phyloP scores from a whole-genome alignment of 805 yeast genomes.

The Blastobotrys terrestris region DNA sequence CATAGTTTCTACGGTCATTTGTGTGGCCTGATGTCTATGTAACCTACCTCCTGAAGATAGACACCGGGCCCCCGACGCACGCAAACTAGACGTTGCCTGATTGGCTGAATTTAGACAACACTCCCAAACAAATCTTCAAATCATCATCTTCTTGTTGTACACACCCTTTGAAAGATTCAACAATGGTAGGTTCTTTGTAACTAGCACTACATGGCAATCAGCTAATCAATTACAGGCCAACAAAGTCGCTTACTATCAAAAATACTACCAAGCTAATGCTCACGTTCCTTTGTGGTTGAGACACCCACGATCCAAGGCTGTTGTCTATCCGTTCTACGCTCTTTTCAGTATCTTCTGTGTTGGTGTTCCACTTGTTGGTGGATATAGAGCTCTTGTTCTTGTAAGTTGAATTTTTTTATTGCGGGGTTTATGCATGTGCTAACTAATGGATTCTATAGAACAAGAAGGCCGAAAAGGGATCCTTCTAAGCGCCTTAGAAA shows the following conservation, averaged over 20 bases:
- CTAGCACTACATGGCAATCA: not conserved
- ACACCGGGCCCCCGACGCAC: not conserved
- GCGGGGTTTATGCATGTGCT: not conserved
- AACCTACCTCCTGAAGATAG: too few relatives aligned
- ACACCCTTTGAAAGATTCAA: not conserved
- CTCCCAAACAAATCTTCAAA: not conserved
- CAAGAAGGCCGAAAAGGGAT: slow-evolving; percentile 7
- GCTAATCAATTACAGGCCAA: slow-evolving; percentile 11
- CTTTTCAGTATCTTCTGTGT: slow-evolving; percentile 59
- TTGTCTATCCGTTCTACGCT: slow-evolving; percentile 75
- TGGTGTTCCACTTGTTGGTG: slow-evolving; percentile 58
- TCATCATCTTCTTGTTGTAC: not conserved
- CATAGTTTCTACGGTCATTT: too few relatives aligned
- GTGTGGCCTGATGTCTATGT: too few relatives aligned
- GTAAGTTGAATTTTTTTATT: not conserved
- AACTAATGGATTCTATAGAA: not conserved
- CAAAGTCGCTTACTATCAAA: slow-evolving; percentile 31
- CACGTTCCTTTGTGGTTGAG: slow-evolving; percentile 34
- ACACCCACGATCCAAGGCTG: slow-evolving; percentile 62
- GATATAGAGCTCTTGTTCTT: slow-evolving; percentile 55
- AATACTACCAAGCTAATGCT: slow-evolving; percentile 32
- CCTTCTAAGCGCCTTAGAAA: not conserved
- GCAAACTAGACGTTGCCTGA: not conserved
- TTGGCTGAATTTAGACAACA: not conserved
- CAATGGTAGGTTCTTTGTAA: not conserved